Evolutionary conservation across 2,329 filamentous ascomycete species (phyloP), one percentile per base, ranked within the genome.

Genomic region (Aspergillus sclerotialis): DNA sequence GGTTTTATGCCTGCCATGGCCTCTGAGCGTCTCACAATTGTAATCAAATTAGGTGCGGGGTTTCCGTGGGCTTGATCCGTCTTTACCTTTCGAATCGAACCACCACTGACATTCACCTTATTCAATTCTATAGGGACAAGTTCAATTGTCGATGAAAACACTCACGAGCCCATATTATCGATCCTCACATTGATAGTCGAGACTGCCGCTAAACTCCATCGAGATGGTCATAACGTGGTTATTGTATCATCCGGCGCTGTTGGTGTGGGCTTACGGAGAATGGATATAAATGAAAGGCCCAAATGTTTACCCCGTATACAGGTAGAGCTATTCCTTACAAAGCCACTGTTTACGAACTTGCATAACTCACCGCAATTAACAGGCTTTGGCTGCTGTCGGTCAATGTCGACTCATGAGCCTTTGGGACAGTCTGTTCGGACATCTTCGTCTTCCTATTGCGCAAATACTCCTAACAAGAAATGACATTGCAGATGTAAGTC

Each of bases 181-280:
- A 94, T 88, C 48, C 70, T 98, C 37, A 89, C 84, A 40, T 71
- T 90, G 40, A 95, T 98, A 46, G 92, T 96, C 45, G 88, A 96
- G 65, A 96, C 92, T 13, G 88, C 87, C 10, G 83, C 90, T 35
- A 84, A 80, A 55, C 72, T 98, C 28, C 80, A 81, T 46, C 83
- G 89, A 62, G 84, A 94, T 78, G 92, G 92, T 32, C 89, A 98
- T 61, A 80, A 82, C 50, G 92, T 98, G 33, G 82, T 98, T 60
- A 84, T 98, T 46, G 93, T 96, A 44, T 98, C 92, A 2, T 98
- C 92, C 0, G 92, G 92, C 40, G 92, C 92, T 60, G 94, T 98
- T 62, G 92, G 90, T 38, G 88, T 98, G 40, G 92, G 89, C 5
- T 71, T 98, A 40, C 78, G 85, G 38, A 79, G 88, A 40, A 94